Evolutionary conservation across 2,329 filamentous ascomycete species (phyloP).

Genomic region (Paracoccidioides lutzii): DNA sequence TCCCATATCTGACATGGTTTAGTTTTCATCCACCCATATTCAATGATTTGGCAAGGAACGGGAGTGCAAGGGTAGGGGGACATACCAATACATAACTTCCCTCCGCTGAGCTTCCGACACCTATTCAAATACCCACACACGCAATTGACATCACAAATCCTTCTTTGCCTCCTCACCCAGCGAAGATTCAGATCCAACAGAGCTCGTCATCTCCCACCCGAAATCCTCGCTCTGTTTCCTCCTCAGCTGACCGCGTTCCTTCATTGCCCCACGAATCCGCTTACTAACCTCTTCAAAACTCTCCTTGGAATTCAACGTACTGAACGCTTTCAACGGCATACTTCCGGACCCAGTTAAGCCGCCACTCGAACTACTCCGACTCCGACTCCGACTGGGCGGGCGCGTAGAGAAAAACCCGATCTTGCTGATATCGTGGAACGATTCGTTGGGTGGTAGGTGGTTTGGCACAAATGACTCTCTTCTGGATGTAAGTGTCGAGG

Average conservation of each 20-base stretch:
- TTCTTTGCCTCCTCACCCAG: conserved; percentile 25
- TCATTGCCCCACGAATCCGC: conserved; percentile 77
- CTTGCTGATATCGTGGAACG: conserved; percentile 76
- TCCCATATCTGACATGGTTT: too few relatives aligned
- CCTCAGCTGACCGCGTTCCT: conserved; percentile 55
- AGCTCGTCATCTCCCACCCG: conserved; percentile 27
- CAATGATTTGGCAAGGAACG: too few relatives aligned
- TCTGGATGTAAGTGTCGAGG: background rate
- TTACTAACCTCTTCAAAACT: conserved; percentile 71
- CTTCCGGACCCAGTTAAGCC: conserved; percentile 48
- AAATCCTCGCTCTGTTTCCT: conserved; percentile 36
- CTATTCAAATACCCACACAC: too few relatives aligned
- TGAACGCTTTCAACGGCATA: conserved; percentile 60
- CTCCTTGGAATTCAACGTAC: conserved; percentile 49
- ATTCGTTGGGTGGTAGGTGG: conserved; percentile 73
- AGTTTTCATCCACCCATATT: too few relatives aligned
- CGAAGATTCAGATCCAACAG: conserved; percentile 23
- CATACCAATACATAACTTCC: too few relatives aligned
- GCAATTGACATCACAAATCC: conserved; percentile 17
- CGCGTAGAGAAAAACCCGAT: conserved; percentile 84
- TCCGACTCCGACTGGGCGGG: conserved; percentile 57
- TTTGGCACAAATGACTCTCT: conserved; percentile 15
- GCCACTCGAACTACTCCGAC: conserved; percentile 56
- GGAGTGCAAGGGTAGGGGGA: too few relatives aligned
- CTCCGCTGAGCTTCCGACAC: too few relatives aligned